phyloP scores from a whole-genome alignment of 495 filamentous ascomycete species.

The Neurospora tetrasperma region DNA sequence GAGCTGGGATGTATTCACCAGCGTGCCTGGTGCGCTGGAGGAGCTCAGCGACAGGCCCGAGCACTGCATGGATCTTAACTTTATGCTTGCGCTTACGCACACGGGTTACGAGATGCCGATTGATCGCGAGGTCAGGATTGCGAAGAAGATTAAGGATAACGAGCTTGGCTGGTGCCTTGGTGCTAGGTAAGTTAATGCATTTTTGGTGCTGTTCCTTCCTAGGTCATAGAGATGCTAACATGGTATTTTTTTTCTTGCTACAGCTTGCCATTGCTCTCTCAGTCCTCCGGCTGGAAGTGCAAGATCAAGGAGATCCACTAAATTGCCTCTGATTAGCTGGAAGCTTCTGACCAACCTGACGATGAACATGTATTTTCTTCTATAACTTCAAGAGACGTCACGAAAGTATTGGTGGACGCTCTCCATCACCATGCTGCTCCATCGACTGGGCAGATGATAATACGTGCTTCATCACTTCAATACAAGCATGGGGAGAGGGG shows the following conservation, averaged over 20 bases:
- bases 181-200: slow-evolving; percentile 58
- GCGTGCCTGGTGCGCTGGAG: slow-evolving; percentile 58
- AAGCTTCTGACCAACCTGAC: neutral
- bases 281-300: slow-evolving; percentile 40
- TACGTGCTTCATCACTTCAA: neutral
- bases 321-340: neutral
- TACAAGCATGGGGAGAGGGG: neutral
- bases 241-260: neutral
- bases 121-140: slow-evolving; percentile 89
- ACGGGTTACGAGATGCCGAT: slow-evolving; percentile 98
- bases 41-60: slow-evolving; percentile 75
- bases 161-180: slow-evolving; percentile 97
- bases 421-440: neutral
- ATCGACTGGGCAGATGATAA: neutral
- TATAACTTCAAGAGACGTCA: neutral
- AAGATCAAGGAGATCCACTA: slow-evolving; percentile 36
- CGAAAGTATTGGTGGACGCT: neutral
- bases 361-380: slow-evolving; percentile 2
- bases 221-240: slow-evolving; percentile 30
- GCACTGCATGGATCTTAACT: slow-evolving; percentile 88
- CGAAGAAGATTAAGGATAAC: slow-evolving; percentile 96
- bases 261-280: slow-evolving; percentile 37
- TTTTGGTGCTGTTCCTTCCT: neutral
- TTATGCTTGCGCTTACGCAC: slow-evolving; percentile 85
- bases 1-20: slow-evolving; percentile 68